These are phyloP conservation scores for Alternaria longipes DNA, from an alignment of 2,329 filamentous ascomycete species.

Conservation along the genomic window DNA sequence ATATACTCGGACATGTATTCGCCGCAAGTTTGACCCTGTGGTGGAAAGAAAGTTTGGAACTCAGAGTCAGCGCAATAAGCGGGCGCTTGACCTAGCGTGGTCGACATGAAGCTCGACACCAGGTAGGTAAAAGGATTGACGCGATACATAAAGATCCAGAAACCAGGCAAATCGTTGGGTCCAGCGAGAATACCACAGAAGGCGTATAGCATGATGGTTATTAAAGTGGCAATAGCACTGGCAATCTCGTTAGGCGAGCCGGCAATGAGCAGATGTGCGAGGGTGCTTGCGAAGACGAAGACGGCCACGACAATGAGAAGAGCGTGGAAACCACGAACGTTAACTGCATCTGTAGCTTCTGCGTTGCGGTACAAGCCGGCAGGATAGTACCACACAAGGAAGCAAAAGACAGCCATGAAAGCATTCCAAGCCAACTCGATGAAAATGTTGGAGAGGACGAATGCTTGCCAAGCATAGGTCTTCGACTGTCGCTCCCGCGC, in stretches of 20 bases:
- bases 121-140: constrained; percentile 74
- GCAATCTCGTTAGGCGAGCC: constrained; percentile 75
- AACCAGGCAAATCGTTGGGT: constrained; percentile 67
- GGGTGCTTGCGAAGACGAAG: constrained; percentile 70
- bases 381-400: constrained; percentile 66
- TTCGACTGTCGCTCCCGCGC: constrained; percentile 70
- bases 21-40: constrained; percentile 50
- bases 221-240: constrained; percentile 66
- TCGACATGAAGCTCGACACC: constrained; percentile 66
- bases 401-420: constrained; percentile 62
- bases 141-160: constrained; percentile 83
- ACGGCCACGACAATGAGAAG: constrained; percentile 69
- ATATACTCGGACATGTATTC: constrained; percentile 59
- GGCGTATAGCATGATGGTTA: constrained; percentile 62
- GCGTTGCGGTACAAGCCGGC: constrained; percentile 77
- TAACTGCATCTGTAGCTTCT: constrained; percentile 60
- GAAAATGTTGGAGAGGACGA: constrained; percentile 74
- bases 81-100: constrained; percentile 55
- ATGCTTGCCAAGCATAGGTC: constrained; percentile 77
- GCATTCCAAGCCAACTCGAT: constrained; percentile 69
- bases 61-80: constrained; percentile 61
- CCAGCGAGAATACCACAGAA: constrained; percentile 67
- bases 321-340: constrained; percentile 73
- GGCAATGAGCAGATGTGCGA: constrained; percentile 77
- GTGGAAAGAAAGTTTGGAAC: constrained; percentile 51